These are phyloP conservation scores for Tylopilus vinaceipallidus DNA, from an alignment of 768 basidiomycete species.

Conservation along the genomic window DNA sequence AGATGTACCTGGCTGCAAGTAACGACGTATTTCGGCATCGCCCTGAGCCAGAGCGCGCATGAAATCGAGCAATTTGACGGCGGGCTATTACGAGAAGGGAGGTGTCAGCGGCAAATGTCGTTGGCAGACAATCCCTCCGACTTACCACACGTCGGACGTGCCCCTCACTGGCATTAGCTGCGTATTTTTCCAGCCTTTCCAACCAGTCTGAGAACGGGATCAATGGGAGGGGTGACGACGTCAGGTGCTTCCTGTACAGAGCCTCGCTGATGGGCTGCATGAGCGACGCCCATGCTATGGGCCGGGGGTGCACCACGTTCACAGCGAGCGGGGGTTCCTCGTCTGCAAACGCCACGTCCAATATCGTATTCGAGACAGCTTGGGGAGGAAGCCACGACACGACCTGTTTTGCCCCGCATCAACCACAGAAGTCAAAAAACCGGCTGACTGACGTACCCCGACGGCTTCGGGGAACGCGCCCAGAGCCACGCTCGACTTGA, in stretches of 20 bases:
- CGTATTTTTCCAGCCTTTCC: not conserved
- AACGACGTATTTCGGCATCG: not conserved
- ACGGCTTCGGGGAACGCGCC: constrained; percentile 30
- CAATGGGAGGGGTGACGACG: constrained; percentile 24
- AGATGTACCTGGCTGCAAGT: not conserved
- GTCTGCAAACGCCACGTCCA: constrained; percentile 28
- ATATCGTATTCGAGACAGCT: constrained; percentile 25
- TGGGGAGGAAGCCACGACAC: constrained; percentile 32
- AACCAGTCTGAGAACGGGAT: constrained; percentile 35
- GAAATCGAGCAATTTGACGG: not conserved
- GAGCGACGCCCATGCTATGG: constrained; percentile 22
- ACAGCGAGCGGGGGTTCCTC: constrained; percentile 17
- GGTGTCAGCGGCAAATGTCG: not conserved
- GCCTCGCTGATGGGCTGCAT: constrained; percentile 27
- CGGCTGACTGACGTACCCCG: constrained; percentile 22
- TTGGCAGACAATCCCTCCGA: not conserved
- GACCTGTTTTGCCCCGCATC: constrained; percentile 13
- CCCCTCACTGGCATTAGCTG: not conserved
- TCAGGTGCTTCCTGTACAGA: constrained; percentile 8
- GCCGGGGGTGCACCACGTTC: constrained; percentile 36
- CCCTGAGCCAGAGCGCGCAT: not conserved
- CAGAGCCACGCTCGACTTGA: constrained; percentile 34
- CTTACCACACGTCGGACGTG: not conserved
- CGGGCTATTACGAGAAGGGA: not conserved
- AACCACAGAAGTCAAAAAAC: not conserved